Conservation (phyloP, 2,329 filamentous ascomycete species). For the Fusarium sp. region DNA sequence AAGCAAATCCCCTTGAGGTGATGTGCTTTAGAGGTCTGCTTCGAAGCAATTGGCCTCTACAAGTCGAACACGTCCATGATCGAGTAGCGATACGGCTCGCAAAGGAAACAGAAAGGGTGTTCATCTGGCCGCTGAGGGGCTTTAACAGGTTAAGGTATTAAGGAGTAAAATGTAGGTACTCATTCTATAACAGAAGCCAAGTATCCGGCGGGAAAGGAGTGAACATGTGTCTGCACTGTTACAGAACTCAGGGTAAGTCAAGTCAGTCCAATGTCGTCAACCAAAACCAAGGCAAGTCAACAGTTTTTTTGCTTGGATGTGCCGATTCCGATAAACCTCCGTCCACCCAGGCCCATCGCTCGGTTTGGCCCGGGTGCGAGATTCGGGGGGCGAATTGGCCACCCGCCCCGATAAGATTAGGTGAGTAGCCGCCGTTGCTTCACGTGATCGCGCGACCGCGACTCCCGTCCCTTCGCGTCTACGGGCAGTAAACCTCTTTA, state of each 20-base stretch:
- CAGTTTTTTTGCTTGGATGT: conserved; percentile 44
- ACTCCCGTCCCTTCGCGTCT: conserved; percentile 42
- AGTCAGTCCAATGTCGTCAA: conserved; percentile 37
- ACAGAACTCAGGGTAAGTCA: not conserved
- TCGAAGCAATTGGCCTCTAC: conserved; percentile 54
- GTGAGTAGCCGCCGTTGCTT: not conserved
- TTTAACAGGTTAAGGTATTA: conserved; percentile 24
- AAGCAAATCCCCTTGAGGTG: conserved; percentile 47
- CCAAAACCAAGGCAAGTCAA: conserved; percentile 28
- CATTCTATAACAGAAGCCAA: conserved; percentile 37
- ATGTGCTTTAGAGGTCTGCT: conserved; percentile 46
- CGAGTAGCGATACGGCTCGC: conserved; percentile 53
- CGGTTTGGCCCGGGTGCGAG: conserved; percentile 44
- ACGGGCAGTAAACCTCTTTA: conserved; percentile 26
- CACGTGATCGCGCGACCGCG: conserved; percentile 50
- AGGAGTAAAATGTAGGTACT: conserved; percentile 20
- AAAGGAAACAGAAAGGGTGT: conserved; percentile 53
- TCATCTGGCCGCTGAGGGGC: conserved; percentile 52
- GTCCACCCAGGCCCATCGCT: conserved; percentile 38
- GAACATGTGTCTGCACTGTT: conserved; percentile 9
- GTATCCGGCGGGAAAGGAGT: not conserved
- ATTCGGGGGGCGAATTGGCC: conserved; percentile 26
- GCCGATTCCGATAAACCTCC: conserved; percentile 45
- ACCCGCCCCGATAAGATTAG: conserved; percentile 5
- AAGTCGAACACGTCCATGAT: conserved; percentile 60